Percentiles rank a stretch among this genome's conserved stretches.
Evolutionary conservation across 441 rosid species (phyloP).

Genomic region (Daphne laureola): DNA sequence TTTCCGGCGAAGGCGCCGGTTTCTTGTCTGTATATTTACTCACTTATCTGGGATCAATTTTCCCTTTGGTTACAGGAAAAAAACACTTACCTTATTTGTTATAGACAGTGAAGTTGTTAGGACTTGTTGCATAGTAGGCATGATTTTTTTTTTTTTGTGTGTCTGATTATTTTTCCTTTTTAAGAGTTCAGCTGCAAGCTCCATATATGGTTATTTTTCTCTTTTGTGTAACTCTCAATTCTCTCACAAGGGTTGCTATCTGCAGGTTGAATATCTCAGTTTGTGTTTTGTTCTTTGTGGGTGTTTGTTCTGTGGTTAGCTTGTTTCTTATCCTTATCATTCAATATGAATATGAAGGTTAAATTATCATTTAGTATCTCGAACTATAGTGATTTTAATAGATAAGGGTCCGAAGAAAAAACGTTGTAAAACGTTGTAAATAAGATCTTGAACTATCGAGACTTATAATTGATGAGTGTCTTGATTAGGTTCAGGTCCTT

Average conservation of each 20-base stretch:
- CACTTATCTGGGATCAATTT: constrained; percentile 24
- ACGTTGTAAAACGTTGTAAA: no score
- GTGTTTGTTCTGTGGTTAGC: constrained; percentile 26
- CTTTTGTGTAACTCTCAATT: constrained; percentile 2
- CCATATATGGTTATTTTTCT: neutral
- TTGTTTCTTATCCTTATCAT: constrained; percentile 27
- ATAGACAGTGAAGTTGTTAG: constrained; percentile 23
- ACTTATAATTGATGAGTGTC: no score
- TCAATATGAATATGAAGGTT: neutral
- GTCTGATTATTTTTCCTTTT: constrained; percentile 23
- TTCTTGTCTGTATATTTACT: constrained; percentile 22
- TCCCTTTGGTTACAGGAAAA: constrained; percentile 29
- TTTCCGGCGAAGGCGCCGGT: constrained; percentile 27
- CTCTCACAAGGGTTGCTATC: constrained; percentile 4
- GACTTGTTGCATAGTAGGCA: constrained; percentile 20
- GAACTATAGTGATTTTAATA: no score
- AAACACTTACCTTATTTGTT: constrained; percentile 16
- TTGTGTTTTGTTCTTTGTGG: constrained; percentile 11
- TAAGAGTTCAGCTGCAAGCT: neutral
- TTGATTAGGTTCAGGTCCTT: no score
- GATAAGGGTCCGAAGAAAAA: no score
- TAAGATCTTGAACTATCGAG: no score
- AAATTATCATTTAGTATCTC: no score
- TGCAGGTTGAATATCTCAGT: constrained; percentile 6
- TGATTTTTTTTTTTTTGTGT: neutral